Conservation (phyloP, 306 rosid genomes). For the Urtica urens region DNA sequence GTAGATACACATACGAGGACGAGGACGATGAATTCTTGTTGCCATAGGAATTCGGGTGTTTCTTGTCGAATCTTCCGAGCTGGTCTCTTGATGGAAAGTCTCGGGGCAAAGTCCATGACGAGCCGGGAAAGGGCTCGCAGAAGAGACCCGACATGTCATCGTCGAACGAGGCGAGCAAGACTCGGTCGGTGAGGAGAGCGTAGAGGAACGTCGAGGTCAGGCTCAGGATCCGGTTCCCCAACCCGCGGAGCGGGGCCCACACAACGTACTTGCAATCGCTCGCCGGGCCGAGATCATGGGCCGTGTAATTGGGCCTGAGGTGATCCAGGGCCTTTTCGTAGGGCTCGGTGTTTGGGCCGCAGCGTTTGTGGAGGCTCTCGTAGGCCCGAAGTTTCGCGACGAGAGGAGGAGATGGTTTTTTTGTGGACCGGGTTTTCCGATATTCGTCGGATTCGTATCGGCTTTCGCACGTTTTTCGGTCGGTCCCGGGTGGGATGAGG, state of each 20-base stretch:
- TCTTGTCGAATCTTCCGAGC: constrained; percentile 30
- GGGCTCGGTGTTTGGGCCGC: too few relatives aligned
- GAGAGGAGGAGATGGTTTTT: too few relatives aligned
- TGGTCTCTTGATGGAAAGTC: constrained; percentile 40
- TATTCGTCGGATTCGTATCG: too few relatives aligned
- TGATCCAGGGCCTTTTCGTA: too few relatives aligned
- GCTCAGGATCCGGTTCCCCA: constrained; percentile 61
- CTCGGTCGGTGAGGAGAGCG: constrained; percentile 61
- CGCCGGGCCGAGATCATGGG: too few relatives aligned
- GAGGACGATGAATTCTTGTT: constrained; percentile 20
- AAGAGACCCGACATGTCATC: constrained; percentile 58
- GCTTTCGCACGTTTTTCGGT: too few relatives aligned
- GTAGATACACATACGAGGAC: constrained; percentile 41
- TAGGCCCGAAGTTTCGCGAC: too few relatives aligned
- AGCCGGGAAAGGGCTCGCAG: constrained; percentile 59
- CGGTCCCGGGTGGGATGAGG: too few relatives aligned
- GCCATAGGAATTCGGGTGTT: constrained; percentile 41
- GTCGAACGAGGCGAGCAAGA: constrained; percentile 56
- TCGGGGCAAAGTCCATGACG: constrained; percentile 53
- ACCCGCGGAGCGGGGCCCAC: constrained; percentile 57
- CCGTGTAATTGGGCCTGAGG: too few relatives aligned
- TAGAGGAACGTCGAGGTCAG: constrained; percentile 56
- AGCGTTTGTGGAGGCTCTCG: too few relatives aligned
- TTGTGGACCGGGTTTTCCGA: too few relatives aligned
- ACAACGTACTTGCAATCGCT: constrained; percentile 53